Evolutionary conservation across 495 filamentous ascomycete species (phyloP).

Genomic region (Hyaloscypha finlandica): DNA sequence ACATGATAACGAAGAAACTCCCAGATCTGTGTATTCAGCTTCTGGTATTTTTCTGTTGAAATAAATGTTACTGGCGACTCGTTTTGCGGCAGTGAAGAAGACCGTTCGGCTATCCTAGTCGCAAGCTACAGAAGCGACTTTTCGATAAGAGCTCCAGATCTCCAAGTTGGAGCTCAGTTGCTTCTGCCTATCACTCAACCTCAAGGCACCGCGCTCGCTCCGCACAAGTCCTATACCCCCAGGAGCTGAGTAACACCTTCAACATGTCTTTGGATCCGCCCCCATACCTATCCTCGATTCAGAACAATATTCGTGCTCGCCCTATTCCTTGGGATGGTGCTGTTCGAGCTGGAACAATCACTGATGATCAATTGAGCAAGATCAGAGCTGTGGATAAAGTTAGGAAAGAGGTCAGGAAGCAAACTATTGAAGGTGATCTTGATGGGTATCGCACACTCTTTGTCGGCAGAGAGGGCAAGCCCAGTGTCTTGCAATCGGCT

Average conservation of each 20-base stretch:
- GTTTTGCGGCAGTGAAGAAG: neutral
- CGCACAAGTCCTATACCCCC: slow-evolving; percentile 14
- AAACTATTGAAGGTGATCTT: slow-evolving; percentile 77
- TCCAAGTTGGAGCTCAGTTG: slow-evolving; percentile 10
- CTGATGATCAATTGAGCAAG: slow-evolving; percentile 89
- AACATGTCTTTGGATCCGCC: slow-evolving; percentile 52
- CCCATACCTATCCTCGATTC: slow-evolving; percentile 84
- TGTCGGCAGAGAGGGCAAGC: slow-evolving; percentile 67
- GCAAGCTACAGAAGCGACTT: slow-evolving; percentile 8
- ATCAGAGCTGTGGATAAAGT: slow-evolving; percentile 98
- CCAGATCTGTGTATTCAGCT: no score
- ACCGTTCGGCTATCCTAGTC: neutral
- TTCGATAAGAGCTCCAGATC: slow-evolving; percentile 32
- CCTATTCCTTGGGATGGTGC: slow-evolving; percentile 99
- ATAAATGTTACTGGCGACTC: no score
- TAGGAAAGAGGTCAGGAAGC: slow-evolving; percentile 80
- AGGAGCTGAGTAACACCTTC: slow-evolving; percentile 26
- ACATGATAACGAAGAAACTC: no score
- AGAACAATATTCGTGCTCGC: slow-evolving; percentile 90
- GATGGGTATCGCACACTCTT: slow-evolving; percentile 77
- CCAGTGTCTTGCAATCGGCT: slow-evolving; percentile 80
- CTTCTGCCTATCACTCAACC: slow-evolving; percentile 6
- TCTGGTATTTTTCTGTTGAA: no score
- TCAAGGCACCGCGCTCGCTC: slow-evolving; percentile 20
- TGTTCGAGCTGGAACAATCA: slow-evolving; percentile 89